phyloP scores from a whole-genome alignment of 331 rosid genomes.

The Rosa hybrid region DNA sequence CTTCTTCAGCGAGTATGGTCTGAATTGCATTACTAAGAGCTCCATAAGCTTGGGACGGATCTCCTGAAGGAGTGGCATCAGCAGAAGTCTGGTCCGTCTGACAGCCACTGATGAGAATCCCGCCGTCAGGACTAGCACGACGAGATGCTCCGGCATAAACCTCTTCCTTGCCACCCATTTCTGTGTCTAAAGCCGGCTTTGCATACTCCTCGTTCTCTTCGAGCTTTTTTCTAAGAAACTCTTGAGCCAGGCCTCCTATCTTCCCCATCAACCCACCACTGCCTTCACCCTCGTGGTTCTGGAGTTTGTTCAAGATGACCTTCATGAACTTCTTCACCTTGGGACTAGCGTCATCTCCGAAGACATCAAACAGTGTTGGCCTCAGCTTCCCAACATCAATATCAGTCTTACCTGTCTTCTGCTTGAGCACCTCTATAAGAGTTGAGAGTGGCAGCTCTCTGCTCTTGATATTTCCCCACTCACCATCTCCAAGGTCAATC shows the following conservation, averaged over 20 bases:
- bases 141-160: conserved; percentile 57
- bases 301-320: conserved; percentile 49
- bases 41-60: conserved; percentile 52
- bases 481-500: conserved; percentile 36
- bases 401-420: conserved; percentile 70
- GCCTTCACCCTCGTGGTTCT: conserved; percentile 39
- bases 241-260: conserved; percentile 69
- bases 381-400: conserved; percentile 71
- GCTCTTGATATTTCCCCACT: conserved; percentile 39
- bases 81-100: conserved; percentile 81
- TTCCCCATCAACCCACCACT: conserved; percentile 50
- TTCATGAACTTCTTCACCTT: conserved; percentile 83
- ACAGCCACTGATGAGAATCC: conserved; percentile 80
- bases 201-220: conserved; percentile 57
- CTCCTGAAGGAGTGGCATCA: conserved; percentile 65
- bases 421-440: conserved; percentile 67
- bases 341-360: conserved; percentile 80
- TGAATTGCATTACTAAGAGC: conserved; percentile 83
- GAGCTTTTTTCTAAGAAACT: conserved; percentile 54
- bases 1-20: conserved; percentile 42
- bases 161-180: conserved; percentile 55
- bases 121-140: conserved; percentile 41
- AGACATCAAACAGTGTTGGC: conserved; percentile 58
- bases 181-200: conserved; percentile 69
- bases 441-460: conserved; percentile 62